Evolutionary conservation across 768 basidiomycete species (phyloP), one percentile per base, ranked within the genome.

Genomic region (Mycena crocata): DNA sequence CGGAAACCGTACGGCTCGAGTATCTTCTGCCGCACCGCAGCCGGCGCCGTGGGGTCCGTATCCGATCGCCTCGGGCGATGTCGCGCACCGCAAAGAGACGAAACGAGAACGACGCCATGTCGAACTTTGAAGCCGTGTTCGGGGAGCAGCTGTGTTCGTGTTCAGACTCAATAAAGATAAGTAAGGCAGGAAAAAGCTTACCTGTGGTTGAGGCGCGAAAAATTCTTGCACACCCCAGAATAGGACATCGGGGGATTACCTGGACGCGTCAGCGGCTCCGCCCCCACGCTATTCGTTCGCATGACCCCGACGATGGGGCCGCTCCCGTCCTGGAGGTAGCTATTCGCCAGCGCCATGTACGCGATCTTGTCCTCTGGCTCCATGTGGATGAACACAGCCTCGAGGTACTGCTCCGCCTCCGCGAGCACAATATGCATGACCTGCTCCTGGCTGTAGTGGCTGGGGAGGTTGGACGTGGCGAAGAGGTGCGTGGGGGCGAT

Each of bases 151-250:
- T 77, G 48, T 23, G 51, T 5, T 26, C 67, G 42, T 51, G 31
- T 50, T 5, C n/a, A 19, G 31, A 26, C 23, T 15, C 17, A 48
- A 26, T n/a, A 12, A n/a, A 26, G 39, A 24, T n/a, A 32, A 35
- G 45, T n/a, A 34, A 32, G 37, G 24, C 23, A 15, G 24, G 6
- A n/a, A 28, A 42, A 14, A 34, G n/a, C 57, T 19, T 24, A 80
- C 80, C 81, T 81, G 59, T 81, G 80, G 59, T 81, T 82, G 31
- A 80, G 70, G 32, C 80, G 76, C 21, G 79, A 78, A 54, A 77
- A 71, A 14, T 70, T 63, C 21, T 73, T 73, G 67, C 74, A 79
- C 5, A 76, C 73, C 17, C 72, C 76, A 13, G 62, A 63, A 65
- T 79, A 79, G 30, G 12, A 26, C 32, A 35, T 68, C 69, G 17